Base-by-base conservation (phyloP, 176 grass and related monocot genomes). In the Aegilops speltoides region DNA sequence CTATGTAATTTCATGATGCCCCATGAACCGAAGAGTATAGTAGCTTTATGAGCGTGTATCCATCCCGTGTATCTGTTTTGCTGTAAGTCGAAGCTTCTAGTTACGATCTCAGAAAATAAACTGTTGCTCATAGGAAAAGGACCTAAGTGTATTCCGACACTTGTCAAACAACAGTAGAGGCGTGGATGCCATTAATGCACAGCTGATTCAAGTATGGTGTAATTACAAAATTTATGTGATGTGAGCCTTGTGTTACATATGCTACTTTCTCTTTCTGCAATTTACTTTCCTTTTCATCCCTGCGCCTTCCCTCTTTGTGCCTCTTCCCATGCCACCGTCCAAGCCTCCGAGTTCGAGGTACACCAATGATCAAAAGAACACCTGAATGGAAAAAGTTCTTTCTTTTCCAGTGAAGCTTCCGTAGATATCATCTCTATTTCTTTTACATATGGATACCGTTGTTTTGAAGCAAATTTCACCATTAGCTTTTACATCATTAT, bases 11-110 rank as follows among this genome's bases (percentile, higher is more conserved):
- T 46, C 3, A 62, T 74, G 20, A 40, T 43, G 19, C 68, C 23
- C 24, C 45, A 70, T 88, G 54, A 64, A 46, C 29, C 40, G 63
- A 70, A 26, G 64, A 79, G 87, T 72, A 29, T 54, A 52, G 75
- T 79, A 38, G 64, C 5, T 23, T 22, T 61, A 43, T 28, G 40
- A 87, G 29, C 78, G 48, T 28, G 16, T 32, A 36, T 22, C 17
- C 6, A 40, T 64, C 17, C 6, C 56, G n/a, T 52, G 46, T 76
- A 16, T 52, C 24, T 77, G 26, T 77, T 56, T 56, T 56, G 45
- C 46, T 56, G 74, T 11, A 56, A 77, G 16, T 56, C 13, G 24
- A 73, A 73, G n/a, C 70, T 26, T 73, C n/a, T 73, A 31, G 29
- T 34, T 57, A 36, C 19, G 20, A 59, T 20, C 29, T 23, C 29